A percentile compares a stretch with the other conserved stretches of the same genome.
Conservation (phyloP, 495 filamentous ascomycete species). For the Penicillium lagena region DNA sequence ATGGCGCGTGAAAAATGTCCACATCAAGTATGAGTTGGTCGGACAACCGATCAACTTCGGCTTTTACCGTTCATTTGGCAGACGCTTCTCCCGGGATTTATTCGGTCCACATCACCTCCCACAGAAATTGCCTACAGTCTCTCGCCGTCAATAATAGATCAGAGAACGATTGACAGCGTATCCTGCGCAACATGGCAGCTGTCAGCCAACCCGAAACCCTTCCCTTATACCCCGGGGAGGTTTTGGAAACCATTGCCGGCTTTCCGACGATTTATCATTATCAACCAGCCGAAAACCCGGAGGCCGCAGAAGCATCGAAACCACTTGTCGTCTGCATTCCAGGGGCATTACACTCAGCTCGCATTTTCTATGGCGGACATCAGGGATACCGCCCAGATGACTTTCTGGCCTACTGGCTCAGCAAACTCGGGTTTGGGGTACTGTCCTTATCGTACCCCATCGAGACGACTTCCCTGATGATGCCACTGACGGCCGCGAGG, state of each 20-base stretch:
- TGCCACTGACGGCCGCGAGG: conserved; percentile 5
- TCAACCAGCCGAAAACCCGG: not conserved
- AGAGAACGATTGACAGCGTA: too few relatives aligned
- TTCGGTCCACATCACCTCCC: too few relatives aligned
- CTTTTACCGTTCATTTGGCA: too few relatives aligned
- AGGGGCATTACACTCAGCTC: conserved; percentile 11
- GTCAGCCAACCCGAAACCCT: too few relatives aligned
- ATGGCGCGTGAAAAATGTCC: too few relatives aligned
- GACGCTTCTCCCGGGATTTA: too few relatives aligned
- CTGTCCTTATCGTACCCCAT: conserved; percentile 21
- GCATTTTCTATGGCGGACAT: conserved; percentile 22
- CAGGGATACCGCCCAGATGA: conserved; percentile 2
- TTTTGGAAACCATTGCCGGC: conserved; percentile 9
- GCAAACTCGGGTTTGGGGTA: conserved; percentile 8
- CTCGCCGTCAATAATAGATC: too few relatives aligned
- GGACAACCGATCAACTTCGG: too few relatives aligned
- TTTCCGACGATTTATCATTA: conserved; percentile 17
- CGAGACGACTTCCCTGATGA: conserved; percentile 8
- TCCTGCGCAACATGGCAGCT: too few relatives aligned
- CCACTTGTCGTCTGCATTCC: conserved; percentile 17
- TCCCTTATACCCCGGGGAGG: conserved; percentile 11
- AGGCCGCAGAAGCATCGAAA: not conserved
- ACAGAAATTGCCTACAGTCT: too few relatives aligned
- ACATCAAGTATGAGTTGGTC: too few relatives aligned
- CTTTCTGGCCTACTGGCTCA: conserved; percentile 15